phyloP scores from a whole-genome alignment of 176 grass and related monocot species.

The Rhynchospora tenuis region DNA sequence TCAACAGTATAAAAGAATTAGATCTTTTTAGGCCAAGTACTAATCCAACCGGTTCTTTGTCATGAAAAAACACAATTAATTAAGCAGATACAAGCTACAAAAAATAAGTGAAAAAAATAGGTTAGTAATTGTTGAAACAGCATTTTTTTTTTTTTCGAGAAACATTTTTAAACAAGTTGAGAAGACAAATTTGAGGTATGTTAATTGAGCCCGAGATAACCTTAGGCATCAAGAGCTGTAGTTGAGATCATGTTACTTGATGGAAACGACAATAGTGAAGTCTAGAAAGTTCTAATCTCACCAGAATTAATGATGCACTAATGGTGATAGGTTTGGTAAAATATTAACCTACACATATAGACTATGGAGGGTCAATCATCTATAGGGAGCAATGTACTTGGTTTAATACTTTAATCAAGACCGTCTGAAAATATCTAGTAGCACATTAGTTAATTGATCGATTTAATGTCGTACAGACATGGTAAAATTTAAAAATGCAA shows the following conservation, averaged over 20 bases:
- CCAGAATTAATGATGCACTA: not conserved
- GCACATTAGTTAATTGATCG: too few species aligned
- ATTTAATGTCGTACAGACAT: too few species aligned
- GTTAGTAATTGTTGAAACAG: too few species aligned
- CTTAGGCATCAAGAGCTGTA: too few species aligned
- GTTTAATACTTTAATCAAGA: too few species aligned
- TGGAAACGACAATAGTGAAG: not conserved
- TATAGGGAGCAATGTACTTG: too few species aligned
- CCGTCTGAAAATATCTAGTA: too few species aligned
- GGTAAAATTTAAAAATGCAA: too few species aligned
- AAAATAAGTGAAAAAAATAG: not conserved
- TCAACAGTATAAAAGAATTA: not conserved
- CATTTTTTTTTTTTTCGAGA: too few species aligned
- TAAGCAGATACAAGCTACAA: not conserved
- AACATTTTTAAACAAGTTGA: not conserved
- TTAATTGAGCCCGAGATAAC: not conserved
- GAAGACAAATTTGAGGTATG: not conserved
- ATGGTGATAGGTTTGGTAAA: not conserved
- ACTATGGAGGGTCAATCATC: too few species aligned
- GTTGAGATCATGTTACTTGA: not conserved
- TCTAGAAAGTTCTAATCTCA: not conserved
- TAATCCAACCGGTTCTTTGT: not conserved
- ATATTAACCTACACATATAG: too few species aligned
- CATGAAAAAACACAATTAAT: not conserved
- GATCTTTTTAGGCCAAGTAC: not conserved